Percentiles rank a stretch among this genome's conserved stretches.
Evolutionary conservation across 176 grass and related monocot species (phyloP).

Genomic region (Ensete glaucum): DNA sequence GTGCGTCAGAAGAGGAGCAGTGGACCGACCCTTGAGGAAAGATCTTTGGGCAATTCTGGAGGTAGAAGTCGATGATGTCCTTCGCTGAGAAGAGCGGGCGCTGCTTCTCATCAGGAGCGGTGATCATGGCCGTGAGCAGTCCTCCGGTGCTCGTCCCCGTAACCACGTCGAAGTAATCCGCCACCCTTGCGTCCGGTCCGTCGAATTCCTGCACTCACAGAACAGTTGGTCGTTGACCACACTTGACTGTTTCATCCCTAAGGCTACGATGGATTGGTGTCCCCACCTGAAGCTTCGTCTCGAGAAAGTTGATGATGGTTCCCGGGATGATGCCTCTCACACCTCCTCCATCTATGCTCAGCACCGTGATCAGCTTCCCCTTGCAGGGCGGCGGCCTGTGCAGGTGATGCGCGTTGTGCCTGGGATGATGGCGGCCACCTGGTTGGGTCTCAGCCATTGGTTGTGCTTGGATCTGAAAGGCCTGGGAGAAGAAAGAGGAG

Average conservation of each 20-base stretch:
- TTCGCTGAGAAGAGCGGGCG: neutral
- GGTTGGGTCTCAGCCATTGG: too few relatives aligned
- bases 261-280: too few relatives aligned
- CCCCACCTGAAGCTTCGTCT: constrained; percentile 34
- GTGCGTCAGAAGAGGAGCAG: too few relatives aligned
- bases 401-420: too few relatives aligned
- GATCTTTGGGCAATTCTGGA: neutral
- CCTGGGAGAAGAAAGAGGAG: too few relatives aligned
- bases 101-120: neutral
- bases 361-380: constrained; percentile 27
- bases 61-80: neutral
- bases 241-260: too few relatives aligned
- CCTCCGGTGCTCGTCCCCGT: neutral
- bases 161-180: neutral
- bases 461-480: too few relatives aligned
- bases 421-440: too few relatives aligned
- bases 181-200: neutral
- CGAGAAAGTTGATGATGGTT: constrained; percentile 15
- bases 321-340: constrained; percentile 40
- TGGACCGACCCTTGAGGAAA: neutral
- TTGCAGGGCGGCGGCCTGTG: constrained; percentile 21
- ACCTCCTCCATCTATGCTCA: constrained; percentile 36
- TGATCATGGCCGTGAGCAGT: neutral
- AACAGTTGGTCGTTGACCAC: too few relatives aligned
- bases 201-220: neutral